These are phyloP conservation scores for Adansonia rubrostipa DNA, from an alignment of 441 rosid genomes.

Conservation along the genomic window DNA sequence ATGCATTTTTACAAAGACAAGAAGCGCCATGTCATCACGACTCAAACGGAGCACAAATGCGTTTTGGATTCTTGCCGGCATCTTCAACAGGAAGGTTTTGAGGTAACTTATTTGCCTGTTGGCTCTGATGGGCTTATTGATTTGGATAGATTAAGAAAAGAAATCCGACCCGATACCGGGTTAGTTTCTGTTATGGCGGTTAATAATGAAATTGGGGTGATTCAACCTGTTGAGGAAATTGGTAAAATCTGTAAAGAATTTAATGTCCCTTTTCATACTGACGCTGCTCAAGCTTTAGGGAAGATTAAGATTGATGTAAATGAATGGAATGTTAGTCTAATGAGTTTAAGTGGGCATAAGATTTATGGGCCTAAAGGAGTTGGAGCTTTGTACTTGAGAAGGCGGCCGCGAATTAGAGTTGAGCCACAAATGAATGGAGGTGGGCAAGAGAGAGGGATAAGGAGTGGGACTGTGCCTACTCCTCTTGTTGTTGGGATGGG, in stretches of 20 bases:
- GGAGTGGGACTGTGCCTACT: conserved; percentile 91
- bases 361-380: conserved; percentile 92
- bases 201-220: conserved; percentile 93
- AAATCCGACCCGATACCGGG: conserved; percentile 83
- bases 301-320: conserved; percentile 88
- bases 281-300: conserved; percentile 94
- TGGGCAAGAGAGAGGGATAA: conserved; percentile 96
- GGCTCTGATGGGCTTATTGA: conserved; percentile 73
- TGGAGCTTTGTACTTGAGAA: conserved; percentile 84
- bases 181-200: conserved; percentile 95
- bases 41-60: conserved; percentile 97
- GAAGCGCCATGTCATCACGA: conserved; percentile 86
- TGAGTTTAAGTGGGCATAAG: conserved; percentile 95
- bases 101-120: conserved; percentile 85
- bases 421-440: conserved; percentile 97
- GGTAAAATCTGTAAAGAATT: conserved; percentile 82
- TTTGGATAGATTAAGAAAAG: conserved; percentile 58
- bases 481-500: conserved; percentile 91
- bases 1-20: conserved; percentile 89
- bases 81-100: conserved; percentile 92
- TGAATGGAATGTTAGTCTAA: conserved; percentile 88
- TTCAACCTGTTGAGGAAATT: conserved; percentile 94
- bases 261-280: conserved; percentile 85
- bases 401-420: conserved; percentile 81
- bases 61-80: conserved; percentile 92